A percentile compares a stretch with the other conserved stretches of the same genome.
phyloP scores from a whole-genome alignment of 1,139 yeast species.

The Kodamaea plutei region DNA sequence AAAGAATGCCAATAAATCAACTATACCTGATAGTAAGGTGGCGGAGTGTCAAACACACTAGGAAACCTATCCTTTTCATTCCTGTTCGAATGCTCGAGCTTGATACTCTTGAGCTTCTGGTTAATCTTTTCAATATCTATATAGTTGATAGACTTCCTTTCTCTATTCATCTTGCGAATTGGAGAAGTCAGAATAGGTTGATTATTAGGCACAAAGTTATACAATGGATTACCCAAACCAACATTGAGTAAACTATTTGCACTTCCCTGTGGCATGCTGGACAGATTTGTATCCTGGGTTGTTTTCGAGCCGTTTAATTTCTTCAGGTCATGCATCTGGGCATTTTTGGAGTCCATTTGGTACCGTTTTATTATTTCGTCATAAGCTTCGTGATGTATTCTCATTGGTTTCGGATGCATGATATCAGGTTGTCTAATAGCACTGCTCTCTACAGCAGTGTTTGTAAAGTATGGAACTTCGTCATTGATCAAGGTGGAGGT shows the following conservation, averaged over 20 bases:
- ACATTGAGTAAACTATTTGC: conserved; percentile 22
- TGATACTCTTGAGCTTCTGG: conserved; percentile 17
- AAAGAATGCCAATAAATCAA: too few relatives aligned
- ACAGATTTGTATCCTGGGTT: too few relatives aligned
- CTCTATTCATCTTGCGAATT: conserved; percentile 12
- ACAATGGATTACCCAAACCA: conserved; percentile 33
- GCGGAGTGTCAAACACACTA: conserved; percentile 14
- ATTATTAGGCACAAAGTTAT: conserved; percentile 26
- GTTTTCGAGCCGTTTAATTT: too few relatives aligned
- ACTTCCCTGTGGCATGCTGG: conserved; percentile 1
- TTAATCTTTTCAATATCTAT: conserved; percentile 30
- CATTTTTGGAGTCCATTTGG: conserved; percentile 2
- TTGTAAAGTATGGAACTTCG: not conserved
- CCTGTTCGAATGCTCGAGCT: conserved; percentile 11
- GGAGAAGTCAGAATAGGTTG: conserved; percentile 23
- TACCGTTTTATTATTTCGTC: conserved; percentile 10
- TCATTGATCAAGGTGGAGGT: conserved; percentile 15
- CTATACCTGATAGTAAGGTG: too few relatives aligned
- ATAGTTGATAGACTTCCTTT: conserved; percentile 29
- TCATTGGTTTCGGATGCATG: too few relatives aligned
- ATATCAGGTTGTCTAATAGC: too few relatives aligned
- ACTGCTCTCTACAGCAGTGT: too few relatives aligned
- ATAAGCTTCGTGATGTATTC: conserved; percentile 10
- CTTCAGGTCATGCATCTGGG: not conserved
- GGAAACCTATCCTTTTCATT: conserved; percentile 3